A percentile compares a stretch with the other conserved stretches of the same genome.
phyloP scores from a whole-genome alignment of 1,284 basidiomycete species.

The Irpex sp. region DNA sequence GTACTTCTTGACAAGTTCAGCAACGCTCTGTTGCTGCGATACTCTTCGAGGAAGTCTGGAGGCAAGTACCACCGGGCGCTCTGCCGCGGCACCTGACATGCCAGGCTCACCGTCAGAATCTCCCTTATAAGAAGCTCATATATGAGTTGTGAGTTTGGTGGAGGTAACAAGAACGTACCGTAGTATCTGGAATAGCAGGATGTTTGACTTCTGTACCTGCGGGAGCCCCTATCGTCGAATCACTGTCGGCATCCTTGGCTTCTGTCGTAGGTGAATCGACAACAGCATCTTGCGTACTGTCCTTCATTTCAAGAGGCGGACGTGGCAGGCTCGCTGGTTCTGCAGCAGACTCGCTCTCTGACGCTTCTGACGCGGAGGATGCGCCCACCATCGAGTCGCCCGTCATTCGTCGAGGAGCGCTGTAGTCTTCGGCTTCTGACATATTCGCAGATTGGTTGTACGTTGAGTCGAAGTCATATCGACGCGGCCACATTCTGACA shows the following conservation, averaged over 20 bases:
- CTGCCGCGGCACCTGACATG: background rate
- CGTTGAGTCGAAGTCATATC: conserved; percentile 51
- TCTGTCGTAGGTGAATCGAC: conserved; percentile 1
- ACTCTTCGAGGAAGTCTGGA: conserved; percentile 74
- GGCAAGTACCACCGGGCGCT: conserved; percentile 7
- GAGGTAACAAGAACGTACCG: background rate
- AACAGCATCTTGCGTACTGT: conserved; percentile 6
- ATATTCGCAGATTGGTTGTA: conserved; percentile 62
- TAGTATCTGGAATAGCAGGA: background rate
- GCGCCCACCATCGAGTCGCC: conserved; percentile 56
- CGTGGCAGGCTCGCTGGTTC: conserved; percentile 5
- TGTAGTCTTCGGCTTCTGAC: conserved; percentile 74
- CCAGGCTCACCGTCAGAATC: conserved; percentile 6
- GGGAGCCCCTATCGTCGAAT: conserved; percentile 86
- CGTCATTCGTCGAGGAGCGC: conserved; percentile 40
- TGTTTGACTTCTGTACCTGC: conserved; percentile 8
- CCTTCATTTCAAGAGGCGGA: background rate
- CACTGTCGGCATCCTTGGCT: conserved; percentile 63
- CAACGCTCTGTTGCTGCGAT: conserved; percentile 63
- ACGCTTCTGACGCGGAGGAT: conserved; percentile 53
- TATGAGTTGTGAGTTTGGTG: background rate
- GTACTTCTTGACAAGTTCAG: conserved; percentile 83
- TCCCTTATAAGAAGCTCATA: background rate
- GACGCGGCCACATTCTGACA: conserved; percentile 67
- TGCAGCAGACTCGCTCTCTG: conserved; percentile 39